These are phyloP conservation scores for Pulveroboletus ravenelii DNA, from an alignment of 768 basidiomycete genomes.

Conservation along the genomic window DNA sequence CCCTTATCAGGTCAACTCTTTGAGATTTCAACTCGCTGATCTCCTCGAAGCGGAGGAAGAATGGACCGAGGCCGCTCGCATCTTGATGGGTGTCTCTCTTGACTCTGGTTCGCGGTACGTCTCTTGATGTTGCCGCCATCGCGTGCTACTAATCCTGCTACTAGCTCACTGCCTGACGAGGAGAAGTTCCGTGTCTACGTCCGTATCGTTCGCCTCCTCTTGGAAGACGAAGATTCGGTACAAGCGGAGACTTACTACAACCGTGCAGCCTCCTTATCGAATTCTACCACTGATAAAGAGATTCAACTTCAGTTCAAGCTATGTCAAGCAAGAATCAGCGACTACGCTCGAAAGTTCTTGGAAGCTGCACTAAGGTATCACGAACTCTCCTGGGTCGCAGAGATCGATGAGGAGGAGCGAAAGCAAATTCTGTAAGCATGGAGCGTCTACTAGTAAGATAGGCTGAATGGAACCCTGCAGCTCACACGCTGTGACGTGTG, in stretches of 20 bases:
- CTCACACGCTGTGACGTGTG: conserved; percentile 89
- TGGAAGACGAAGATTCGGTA: conserved; percentile 95
- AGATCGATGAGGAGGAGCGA: conserved; percentile 92
- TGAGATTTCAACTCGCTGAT: conserved; percentile 89
- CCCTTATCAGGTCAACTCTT: conserved; percentile 60
- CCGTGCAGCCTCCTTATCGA: conserved; percentile 86
- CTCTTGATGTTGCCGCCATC: not conserved
- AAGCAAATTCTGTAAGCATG: conserved; percentile 77
- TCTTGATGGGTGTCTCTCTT: conserved; percentile 87
- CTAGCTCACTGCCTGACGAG: conserved; percentile 64
- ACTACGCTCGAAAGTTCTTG: conserved; percentile 86
- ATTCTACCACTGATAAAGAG: conserved; percentile 73
- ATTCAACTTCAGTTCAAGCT: conserved; percentile 83
- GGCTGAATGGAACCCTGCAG: conserved; percentile 36
- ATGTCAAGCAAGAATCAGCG: conserved; percentile 91
- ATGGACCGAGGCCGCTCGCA: conserved; percentile 89
- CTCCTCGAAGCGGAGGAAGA: conserved; percentile 86
- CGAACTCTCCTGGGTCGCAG: conserved; percentile 85
- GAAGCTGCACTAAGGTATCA: conserved; percentile 95
- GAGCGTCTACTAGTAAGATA: not conserved
- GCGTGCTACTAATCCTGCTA: not conserved
- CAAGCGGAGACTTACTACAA: conserved; percentile 99
- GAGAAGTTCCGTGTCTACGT: conserved; percentile 90
- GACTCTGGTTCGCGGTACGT: conserved; percentile 82
- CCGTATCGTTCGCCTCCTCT: conserved; percentile 86